phyloP scores from a whole-genome alignment of 2,329 filamentous ascomycete genomes.

The Botryotinia narcissicola region DNA sequence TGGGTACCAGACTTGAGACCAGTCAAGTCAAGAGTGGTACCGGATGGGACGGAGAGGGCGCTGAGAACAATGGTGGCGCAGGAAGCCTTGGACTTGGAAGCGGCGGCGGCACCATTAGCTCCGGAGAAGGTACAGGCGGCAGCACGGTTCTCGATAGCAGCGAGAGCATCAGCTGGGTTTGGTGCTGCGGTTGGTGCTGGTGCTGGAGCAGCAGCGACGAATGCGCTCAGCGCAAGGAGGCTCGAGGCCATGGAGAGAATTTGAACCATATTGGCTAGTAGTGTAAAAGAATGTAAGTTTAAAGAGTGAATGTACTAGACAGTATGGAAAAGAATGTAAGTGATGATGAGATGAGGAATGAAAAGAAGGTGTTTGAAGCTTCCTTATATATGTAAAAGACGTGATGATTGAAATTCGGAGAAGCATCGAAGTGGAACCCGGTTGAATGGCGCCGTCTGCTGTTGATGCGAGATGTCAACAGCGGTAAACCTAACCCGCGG shows the following conservation, averaged over 20 bases:
- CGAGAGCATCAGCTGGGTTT: slow-evolving; percentile 20
- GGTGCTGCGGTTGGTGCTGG: slow-evolving; percentile 33
- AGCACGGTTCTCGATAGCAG: slow-evolving; percentile 23
- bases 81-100: slow-evolving; percentile 47
- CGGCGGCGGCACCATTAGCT: slow-evolving; percentile 47
- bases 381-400: slow-evolving; percentile 6
- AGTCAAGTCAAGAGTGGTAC: slow-evolving; percentile 57
- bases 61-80: slow-evolving; percentile 55
- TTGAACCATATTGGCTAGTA: slow-evolving; percentile 32
- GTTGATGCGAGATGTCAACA: background rate
- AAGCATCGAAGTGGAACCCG: background rate
- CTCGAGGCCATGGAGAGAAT: slow-evolving; percentile 25
- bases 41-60: slow-evolving; percentile 56
- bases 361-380: background rate
- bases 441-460: background rate
- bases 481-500: background rate
- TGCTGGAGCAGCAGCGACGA: slow-evolving; percentile 25
- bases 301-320: slow-evolving; percentile 12
- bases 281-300: slow-evolving; percentile 9
- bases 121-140: slow-evolving; percentile 55
- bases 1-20: slow-evolving; percentile 49
- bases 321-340: slow-evolving; percentile 8
- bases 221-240: slow-evolving; percentile 26
- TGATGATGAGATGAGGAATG: slow-evolving; percentile 12
- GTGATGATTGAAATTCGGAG: slow-evolving; percentile 4